Percentiles rank a stretch among this genome's conserved stretches.
These are phyloP conservation scores for Pythium chondricola DNA, from an alignment of 352 stramenopile genomes.

Conservation along the genomic window DNA sequence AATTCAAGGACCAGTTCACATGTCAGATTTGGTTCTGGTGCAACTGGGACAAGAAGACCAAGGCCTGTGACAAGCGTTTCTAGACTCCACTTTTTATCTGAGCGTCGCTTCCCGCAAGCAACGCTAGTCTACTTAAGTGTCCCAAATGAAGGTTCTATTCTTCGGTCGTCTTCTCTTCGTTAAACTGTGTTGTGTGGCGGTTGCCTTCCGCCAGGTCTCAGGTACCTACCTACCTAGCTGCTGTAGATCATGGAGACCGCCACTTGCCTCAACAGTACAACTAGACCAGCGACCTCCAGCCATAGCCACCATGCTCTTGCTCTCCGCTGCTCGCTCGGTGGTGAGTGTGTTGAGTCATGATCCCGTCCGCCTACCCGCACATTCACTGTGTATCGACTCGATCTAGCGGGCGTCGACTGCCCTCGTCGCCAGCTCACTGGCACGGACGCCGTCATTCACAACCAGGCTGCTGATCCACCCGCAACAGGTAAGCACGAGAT, in stretches of 20 bases:
- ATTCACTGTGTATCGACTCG: too few species aligned
- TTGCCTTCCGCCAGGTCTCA: too few species aligned
- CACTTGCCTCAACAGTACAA: constrained; percentile 1
- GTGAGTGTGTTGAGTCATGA: too few species aligned
- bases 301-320: constrained; percentile 1
- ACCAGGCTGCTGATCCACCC: too few species aligned
- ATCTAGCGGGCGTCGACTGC: too few species aligned
- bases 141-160: neutral
- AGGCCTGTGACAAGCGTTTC: neutral
- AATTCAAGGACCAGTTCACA: constrained; percentile 2
- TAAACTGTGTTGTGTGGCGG: too few species aligned
- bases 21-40: constrained; percentile 16
- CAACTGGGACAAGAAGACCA: constrained; percentile 9
- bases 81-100: neutral
- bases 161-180: too few species aligned
- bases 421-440: too few species aligned
- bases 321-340: neutral
- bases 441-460: too few species aligned
- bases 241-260: too few species aligned
- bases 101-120: neutral
- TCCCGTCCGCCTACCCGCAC: too few species aligned
- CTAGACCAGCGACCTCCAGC: neutral
- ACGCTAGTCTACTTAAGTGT: neutral
- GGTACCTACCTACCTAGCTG: too few species aligned
- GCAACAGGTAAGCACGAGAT: constrained; percentile 1